A percentile compares a stretch with the other conserved stretches of the same genome.
Conservation (phyloP, 352 stramenopile species). For the Phytophthora podocarpi region DNA sequence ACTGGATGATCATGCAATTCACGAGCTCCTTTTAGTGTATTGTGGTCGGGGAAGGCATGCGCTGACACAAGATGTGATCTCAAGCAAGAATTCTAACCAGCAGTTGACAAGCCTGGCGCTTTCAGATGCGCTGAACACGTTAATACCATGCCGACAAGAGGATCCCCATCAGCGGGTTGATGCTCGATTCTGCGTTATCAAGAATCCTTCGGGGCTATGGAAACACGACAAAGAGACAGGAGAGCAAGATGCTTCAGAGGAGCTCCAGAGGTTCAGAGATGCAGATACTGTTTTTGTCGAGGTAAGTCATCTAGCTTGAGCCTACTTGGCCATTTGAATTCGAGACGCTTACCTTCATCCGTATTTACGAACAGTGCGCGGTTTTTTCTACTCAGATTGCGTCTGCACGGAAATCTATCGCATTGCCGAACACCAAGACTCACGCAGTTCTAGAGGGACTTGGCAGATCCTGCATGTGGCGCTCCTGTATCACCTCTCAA, state of each 20-base stretch:
- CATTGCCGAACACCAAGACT: background rate
- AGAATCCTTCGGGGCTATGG: slow-evolving; percentile 31
- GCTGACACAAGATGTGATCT: background rate
- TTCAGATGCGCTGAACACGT: slow-evolving; percentile 36
- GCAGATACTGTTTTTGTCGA: slow-evolving; percentile 35
- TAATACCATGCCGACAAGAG: slow-evolving; percentile 20
- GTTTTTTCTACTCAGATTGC: background rate
- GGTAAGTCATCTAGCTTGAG: slow-evolving; percentile 15
- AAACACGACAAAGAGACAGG: slow-evolving; percentile 2
- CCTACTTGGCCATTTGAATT: too few species aligned
- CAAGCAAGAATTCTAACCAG: background rate
- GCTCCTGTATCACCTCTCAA: slow-evolving; percentile 33
- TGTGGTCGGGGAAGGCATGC: slow-evolving; percentile 25
- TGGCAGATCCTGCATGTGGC: slow-evolving; percentile 34
- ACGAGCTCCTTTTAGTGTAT: slow-evolving; percentile 47
- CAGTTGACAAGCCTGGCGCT: slow-evolving; percentile 35
- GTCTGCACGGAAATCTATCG: background rate
- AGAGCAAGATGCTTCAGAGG: slow-evolving; percentile 1
- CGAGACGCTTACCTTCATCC: background rate
- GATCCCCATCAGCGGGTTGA: background rate
- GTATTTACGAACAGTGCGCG: slow-evolving; percentile 5
- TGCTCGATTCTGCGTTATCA: slow-evolving; percentile 33
- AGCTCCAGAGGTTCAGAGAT: slow-evolving; percentile 13
- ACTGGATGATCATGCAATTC: slow-evolving; percentile 30
- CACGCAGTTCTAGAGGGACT: slow-evolving; percentile 21